Conservation (phyloP, 495 filamentous ascomycete genomes). For the Hypoxylon fuscum region DNA sequence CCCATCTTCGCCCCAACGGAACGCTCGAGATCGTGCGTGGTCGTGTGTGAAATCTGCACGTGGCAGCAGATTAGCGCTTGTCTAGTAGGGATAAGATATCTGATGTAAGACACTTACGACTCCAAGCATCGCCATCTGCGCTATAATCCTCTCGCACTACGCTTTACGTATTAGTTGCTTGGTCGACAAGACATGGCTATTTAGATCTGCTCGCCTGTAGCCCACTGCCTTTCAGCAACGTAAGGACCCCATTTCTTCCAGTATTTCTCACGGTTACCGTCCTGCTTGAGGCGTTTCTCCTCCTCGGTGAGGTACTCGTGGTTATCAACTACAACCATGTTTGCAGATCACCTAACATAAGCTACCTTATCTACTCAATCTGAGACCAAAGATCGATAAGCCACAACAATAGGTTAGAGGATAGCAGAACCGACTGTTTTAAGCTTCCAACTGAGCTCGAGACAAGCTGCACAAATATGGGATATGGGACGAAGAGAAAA, state of each 20-base stretch:
- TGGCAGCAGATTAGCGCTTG: constrained; percentile 1
- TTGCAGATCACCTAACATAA: constrained; percentile 18
- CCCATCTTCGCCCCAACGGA: constrained; percentile 95
- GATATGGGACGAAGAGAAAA: constrained; percentile 3
- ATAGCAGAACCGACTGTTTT: neutral
- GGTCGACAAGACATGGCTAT: constrained; percentile 29
- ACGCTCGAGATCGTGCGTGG: constrained; percentile 84
- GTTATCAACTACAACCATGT: constrained; percentile 87
- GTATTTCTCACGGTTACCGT: constrained; percentile 79
- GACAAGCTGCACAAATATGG: constrained; percentile 5
- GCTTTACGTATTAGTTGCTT: constrained; percentile 40
- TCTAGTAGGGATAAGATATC: neutral
- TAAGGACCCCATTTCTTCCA: constrained; percentile 97
- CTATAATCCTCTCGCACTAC: constrained; percentile 93
- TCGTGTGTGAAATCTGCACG: constrained; percentile 88
- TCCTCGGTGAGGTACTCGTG: constrained; percentile 86
- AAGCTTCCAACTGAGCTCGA: constrained; percentile 9
- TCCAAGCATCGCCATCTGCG: constrained; percentile 91
- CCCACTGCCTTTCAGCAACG: constrained; percentile 84
- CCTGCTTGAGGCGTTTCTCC: constrained; percentile 87
- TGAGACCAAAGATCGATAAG: neutral
- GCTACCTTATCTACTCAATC: neutral
- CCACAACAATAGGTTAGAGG: neutral
- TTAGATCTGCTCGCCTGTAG: constrained; percentile 68
- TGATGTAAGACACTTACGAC: constrained; percentile 69